Base-by-base conservation (phyloP, 1,139 yeast species). In the Geotrichum bryndzae region DNA sequence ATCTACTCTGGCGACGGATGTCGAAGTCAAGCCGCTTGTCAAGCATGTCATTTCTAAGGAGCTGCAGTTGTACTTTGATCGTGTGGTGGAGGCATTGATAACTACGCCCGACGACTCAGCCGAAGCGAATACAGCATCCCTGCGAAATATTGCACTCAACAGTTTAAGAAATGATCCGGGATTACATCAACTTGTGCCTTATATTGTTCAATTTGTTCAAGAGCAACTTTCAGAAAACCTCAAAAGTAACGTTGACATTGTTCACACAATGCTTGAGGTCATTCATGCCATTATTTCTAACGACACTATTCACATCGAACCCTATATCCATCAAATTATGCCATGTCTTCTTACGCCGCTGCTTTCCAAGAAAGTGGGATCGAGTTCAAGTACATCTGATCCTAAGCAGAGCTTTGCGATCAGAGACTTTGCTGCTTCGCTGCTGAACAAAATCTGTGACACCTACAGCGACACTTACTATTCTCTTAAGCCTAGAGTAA, bases 11-110 rank as follows among this genome's bases (percentile, higher is more conserved):
- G 66, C 76, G 68, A 78, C 86, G 76, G 73, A 85, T 78, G 82
- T 88, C 54, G 96, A 90, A 64, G 85, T 92, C 64, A 90, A 89
- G 73, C 98, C 99, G 2, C 79, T 94, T 65, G 98, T 95, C n/a
- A 92, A 92, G 72, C 99, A 95, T 74, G 96, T 95, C 60, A 80
- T 95, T 57, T 92, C 98, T 2, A 92, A 91, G 71, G 99, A 95
- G 75, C 80, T 95, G 69, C 96, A 92, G 73, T 80, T 95, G 35
- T 95, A 94, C 74, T 95, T 94, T 74, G 97, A 94, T 74, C 88
- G 90, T 67, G 92, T 91, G 29, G 88, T 90, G 25, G 88, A 87
- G 57, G 96, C 96, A 0, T 80, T 94, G 53, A 80, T 88, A 3
- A 60, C 56, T 25, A 54, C n/a, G 38, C 38, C 62, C 4, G 46